Base-by-base conservation (phyloP, 2,329 filamentous ascomycete species). In the Fusarium lyarnte region DNA sequence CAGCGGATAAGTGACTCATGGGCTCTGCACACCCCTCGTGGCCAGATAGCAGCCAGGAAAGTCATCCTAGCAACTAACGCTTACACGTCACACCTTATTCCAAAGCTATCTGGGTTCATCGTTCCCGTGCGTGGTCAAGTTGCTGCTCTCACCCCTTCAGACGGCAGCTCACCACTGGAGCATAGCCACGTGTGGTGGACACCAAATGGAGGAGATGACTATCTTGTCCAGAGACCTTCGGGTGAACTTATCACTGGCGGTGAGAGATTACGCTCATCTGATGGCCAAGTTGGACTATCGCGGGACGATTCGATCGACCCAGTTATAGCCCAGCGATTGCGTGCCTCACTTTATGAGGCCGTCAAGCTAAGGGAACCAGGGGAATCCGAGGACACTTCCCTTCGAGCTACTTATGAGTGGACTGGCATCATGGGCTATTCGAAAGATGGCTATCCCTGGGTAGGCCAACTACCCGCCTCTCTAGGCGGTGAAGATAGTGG, bases 11-110 rank as follows among this genome's bases (percentile, higher is more conserved):
- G 66, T 3, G 70, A 63, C 14, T 77, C 78, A 6, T 95, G 92
- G 89, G 84, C 85, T 1, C 83, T 94, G 1, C 84, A 90, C 51
- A 97, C 94, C 1, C 81, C 85, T 0, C 89, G 94, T 27, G 94
- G 94, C n/a, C 84, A 82, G 45, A 86, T 97, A 61, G 79, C 79
- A 0, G 86, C 94, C 2, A 82, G 84, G 17, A 86, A 88, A 38
- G 88, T 97, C 25, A 86, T 97, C 23, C 87, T 97, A 21, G 92
- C 93, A 8, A 95, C 92, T 2, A 97, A 97, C 78, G 95, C 86
- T 7, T 97, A 97, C 80, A 95, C 94, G 0, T 93, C 93, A 3
- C 87, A 91, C 67, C 85, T 97, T 8, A 83, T 95, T 4, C 93
- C 93, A 0, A 78, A 84, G 38, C 91, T 95, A 74, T 85, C 88